Percentiles rank a stretch among this genome's conserved stretches.
These are phyloP conservation scores for Serendipita sp. DNA, from an alignment of 768 basidiomycete genomes.

Conservation along the genomic window DNA sequence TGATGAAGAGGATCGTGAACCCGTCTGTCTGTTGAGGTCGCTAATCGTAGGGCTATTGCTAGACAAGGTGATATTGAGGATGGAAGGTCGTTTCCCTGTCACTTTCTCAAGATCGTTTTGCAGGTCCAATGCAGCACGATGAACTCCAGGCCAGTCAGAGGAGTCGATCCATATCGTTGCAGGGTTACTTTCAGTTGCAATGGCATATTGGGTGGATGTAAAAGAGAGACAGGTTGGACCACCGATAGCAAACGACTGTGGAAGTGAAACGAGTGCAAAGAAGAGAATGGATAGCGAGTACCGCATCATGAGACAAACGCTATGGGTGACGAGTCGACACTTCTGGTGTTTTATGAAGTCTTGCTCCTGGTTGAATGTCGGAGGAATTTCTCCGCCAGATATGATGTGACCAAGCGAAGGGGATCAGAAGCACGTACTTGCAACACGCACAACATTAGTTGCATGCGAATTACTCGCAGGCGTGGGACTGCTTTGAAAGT, in stretches of 20 bases:
- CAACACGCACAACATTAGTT: no score
- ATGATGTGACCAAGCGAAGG: no score
- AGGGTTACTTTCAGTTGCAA: neutral
- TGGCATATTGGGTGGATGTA: constrained; percentile 1
- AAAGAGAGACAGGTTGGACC: constrained; percentile 4
- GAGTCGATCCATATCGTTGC: constrained; percentile 3
- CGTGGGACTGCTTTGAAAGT: no score
- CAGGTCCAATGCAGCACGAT: constrained; percentile 43
- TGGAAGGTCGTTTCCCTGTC: constrained; percentile 32
- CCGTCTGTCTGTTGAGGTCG: constrained; percentile 2
- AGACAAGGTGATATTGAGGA: constrained; percentile 35
- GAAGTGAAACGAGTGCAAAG: neutral
- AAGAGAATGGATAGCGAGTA: constrained; percentile 4
- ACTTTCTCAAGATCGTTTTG: constrained; percentile 44
- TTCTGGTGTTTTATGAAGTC: no score
- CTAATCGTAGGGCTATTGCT: constrained; percentile 15
- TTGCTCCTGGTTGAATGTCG: no score
- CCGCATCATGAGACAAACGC: neutral
- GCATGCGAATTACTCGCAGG: no score
- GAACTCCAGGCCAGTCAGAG: constrained; percentile 44
- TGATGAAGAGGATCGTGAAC: constrained; percentile 10
- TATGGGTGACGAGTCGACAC: no score
- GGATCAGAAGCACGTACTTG: no score
- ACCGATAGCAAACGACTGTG: neutral
- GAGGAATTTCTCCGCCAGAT: no score